Conservation (phyloP, 1,284 basidiomycete genomes). For the Ganoderma boninense region DNA sequence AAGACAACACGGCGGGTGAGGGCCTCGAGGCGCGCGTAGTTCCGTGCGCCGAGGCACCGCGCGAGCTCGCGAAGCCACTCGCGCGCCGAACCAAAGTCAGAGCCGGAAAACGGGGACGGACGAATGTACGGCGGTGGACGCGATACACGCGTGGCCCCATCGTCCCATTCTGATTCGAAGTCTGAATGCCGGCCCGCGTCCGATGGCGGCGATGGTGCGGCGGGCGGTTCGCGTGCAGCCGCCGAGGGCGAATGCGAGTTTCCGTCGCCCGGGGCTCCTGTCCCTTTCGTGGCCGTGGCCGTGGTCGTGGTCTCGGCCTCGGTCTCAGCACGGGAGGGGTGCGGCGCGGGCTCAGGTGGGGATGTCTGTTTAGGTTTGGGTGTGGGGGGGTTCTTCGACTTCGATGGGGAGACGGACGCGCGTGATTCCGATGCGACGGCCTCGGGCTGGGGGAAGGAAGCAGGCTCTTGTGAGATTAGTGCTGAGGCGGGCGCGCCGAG, state of each 20-base stretch:
- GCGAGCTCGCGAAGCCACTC: constrained; percentile 60
- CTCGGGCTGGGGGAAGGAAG: constrained; percentile 15
- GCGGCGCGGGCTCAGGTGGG: background rate
- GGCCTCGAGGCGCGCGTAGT: constrained; percentile 59
- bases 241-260: background rate
- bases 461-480: constrained; percentile 36
- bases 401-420: background rate
- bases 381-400: background rate
- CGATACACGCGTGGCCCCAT: background rate
- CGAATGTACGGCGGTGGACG: background rate
- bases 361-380: background rate
- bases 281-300: background rate
- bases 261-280: background rate
- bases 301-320: constrained; percentile 3
- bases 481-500: constrained; percentile 18
- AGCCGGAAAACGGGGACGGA: background rate
- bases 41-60: constrained; percentile 54
- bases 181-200: background rate
- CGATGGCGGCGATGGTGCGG: constrained; percentile 10
- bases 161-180: background rate
- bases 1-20: constrained; percentile 44
- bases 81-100: constrained; percentile 30
- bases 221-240: constrained; percentile 2
- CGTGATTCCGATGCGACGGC: background rate
- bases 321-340: constrained; percentile 10